phyloP scores from a whole-genome alignment of 345 rosid species.

The Erysimum cheiranthoides region DNA sequence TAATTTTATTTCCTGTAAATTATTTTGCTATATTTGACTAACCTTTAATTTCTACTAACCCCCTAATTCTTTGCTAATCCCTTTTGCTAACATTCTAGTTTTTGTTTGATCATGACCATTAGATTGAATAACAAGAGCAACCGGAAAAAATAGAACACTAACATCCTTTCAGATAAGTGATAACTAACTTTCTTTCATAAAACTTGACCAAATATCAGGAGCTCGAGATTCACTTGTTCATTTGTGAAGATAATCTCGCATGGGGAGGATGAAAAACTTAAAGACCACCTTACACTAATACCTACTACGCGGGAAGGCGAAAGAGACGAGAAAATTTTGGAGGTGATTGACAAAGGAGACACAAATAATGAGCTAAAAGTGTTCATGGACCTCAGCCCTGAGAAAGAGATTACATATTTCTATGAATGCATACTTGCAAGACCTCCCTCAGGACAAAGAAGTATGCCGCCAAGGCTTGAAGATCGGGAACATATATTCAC shows the following conservation, averaged over 20 bases:
- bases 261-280: background rate
- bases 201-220: constrained; percentile 4
- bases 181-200: too few relatives aligned
- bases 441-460: background rate
- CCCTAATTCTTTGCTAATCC: background rate
- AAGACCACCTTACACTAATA: background rate
- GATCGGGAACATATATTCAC: background rate
- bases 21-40: background rate
- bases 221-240: background rate
- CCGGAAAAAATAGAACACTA: background rate
- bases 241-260: background rate
- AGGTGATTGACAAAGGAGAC: background rate
- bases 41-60: background rate
- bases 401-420: background rate
- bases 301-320: background rate
- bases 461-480: background rate
- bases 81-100: background rate
- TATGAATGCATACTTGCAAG: background rate
- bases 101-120: background rate
- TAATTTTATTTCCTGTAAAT: too few relatives aligned
- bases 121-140: background rate
- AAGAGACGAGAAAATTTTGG: background rate
- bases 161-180: background rate
- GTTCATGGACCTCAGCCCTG: background rate
- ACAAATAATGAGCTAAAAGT: background rate